Conservation (phyloP, 306 rosid genomes). For the Malus asiatica region DNA sequence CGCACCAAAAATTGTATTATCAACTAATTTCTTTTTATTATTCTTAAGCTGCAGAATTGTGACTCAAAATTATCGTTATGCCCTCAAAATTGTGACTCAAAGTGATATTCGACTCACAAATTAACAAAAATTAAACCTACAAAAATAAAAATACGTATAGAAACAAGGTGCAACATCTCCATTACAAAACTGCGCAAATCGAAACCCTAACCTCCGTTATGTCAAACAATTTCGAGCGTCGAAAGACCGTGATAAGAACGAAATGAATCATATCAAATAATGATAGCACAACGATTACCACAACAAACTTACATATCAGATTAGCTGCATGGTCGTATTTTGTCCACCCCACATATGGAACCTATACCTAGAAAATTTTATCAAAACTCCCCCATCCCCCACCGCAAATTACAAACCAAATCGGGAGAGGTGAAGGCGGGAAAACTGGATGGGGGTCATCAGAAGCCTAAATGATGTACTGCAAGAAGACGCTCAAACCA, state of each 20-base stretch:
- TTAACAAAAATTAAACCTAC: no score
- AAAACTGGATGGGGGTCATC: not conserved
- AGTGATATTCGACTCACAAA: not conserved
- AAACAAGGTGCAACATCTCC: not conserved
- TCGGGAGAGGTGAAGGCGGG: not conserved
- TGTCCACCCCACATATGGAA: not conserved
- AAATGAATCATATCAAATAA: not conserved
- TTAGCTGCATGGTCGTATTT: slow-evolving; percentile 5
- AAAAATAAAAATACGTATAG: no score
- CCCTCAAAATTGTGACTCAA: not conserved
- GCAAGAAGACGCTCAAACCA: slow-evolving; percentile 4
- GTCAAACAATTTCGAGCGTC: not conserved
- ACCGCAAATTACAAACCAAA: slow-evolving; percentile 20
- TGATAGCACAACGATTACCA: not conserved
- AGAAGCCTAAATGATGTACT: slow-evolving; percentile 1
- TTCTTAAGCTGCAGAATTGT: not conserved
- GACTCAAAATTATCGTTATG: not conserved
- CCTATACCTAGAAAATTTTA: not conserved
- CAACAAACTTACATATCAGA: not conserved
- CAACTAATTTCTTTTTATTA: not conserved
- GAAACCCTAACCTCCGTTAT: not conserved
- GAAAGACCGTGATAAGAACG: not conserved
- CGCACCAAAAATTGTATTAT: no score
- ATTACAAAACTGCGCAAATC: not conserved
- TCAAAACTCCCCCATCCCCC: slow-evolving; percentile 13